Percentiles rank a stretch among this genome's conserved stretches.
Evolutionary conservation across 2,329 filamentous ascomycete species (phyloP).

Genomic region (Cytospora schulzeri): DNA sequence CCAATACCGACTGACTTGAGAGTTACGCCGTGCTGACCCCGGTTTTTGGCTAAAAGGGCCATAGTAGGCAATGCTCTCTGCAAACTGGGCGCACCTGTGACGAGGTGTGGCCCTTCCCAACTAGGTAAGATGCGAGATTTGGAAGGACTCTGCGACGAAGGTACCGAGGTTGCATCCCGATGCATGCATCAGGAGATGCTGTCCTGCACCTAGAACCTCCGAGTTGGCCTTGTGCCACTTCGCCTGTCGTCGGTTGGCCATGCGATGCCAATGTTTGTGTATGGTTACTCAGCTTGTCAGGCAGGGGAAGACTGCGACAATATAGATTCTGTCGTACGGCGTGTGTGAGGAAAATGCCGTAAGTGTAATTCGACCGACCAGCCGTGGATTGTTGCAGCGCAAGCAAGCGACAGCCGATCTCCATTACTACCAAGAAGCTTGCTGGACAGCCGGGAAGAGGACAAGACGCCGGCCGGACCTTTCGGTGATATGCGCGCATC

Average conservation of each 20-base stretch:
- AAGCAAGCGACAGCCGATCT: slow-evolving; percentile 19
- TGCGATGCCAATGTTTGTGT: slow-evolving; percentile 18
- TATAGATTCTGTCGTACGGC: slow-evolving; percentile 13
- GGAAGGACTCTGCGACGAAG: neutral
- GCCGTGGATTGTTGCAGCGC: neutral
- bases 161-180: neutral
- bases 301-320: slow-evolving; percentile 23
- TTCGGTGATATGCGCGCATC: slow-evolving; percentile 12
- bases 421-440: slow-evolving; percentile 10
- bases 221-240: slow-evolving; percentile 1
- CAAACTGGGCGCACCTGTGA: neutral
- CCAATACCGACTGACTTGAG: neutral
- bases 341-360: slow-evolving; percentile 2
- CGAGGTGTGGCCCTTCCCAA: neutral
- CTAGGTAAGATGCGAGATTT: neutral
- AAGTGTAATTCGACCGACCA: slow-evolving; percentile 1
- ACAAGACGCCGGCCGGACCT: slow-evolving; percentile 20
- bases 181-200: neutral
- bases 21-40: neutral
- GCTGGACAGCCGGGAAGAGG: slow-evolving; percentile 5
- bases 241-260: slow-evolving; percentile 12
- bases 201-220: neutral
- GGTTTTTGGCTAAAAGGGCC: neutral
- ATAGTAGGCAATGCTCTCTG: neutral
- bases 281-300: slow-evolving; percentile 23